Base-by-base conservation (phyloP, 2,329 filamentous ascomycete genomes). In the Aspergillus fijiensis region DNA sequence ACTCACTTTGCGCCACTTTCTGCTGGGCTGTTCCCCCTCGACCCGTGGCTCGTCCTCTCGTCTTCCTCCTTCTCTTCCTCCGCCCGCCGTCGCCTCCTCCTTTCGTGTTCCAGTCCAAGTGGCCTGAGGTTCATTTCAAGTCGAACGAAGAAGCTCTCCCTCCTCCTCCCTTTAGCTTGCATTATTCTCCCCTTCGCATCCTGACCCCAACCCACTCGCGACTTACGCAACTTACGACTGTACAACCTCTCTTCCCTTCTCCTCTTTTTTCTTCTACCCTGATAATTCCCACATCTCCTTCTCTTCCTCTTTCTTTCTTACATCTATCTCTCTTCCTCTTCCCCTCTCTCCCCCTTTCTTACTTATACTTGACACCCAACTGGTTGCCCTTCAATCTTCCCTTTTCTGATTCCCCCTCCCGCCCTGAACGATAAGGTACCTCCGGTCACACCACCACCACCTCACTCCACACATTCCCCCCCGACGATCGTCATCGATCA, bases 1-100 rank as follows among this genome's bases (percentile, higher is more conserved):
- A 27, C 6, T 59, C 52, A 60, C 51, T 60, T 63, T 61, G 65
- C 66, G 67, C 65, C 67, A 69, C 67, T 67, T 62, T 19, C 60
- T 63, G 56, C 56, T 69, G 48, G 57, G 60, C 61, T 45, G 39
- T 45, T 1, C 39, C 39, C 57, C 60, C 62, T 63, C 63, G 61
- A 67, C 64, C 67, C 67, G 67, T 69, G 68, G 66, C 64, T 70
- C 66, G 58, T 65, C 48, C n/a, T 55, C 49, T 55, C 53, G 59
- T 60, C 60, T 60, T 63, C 58, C 60, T 60, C 58, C 60, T 52
- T 55, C 52, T 62, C 47, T 56, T 56, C 57, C 39, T 35, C 33
- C 14, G 11, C 5, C 31, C 33, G 33, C 33, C 53, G 59, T 60
- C 60, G 60, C 62, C 60, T 60, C 39, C 39, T 45, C 39, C 39